These are phyloP conservation scores for Claviceps sorghi DNA, from an alignment of 2,329 filamentous ascomycete species.

Conservation along the genomic window DNA sequence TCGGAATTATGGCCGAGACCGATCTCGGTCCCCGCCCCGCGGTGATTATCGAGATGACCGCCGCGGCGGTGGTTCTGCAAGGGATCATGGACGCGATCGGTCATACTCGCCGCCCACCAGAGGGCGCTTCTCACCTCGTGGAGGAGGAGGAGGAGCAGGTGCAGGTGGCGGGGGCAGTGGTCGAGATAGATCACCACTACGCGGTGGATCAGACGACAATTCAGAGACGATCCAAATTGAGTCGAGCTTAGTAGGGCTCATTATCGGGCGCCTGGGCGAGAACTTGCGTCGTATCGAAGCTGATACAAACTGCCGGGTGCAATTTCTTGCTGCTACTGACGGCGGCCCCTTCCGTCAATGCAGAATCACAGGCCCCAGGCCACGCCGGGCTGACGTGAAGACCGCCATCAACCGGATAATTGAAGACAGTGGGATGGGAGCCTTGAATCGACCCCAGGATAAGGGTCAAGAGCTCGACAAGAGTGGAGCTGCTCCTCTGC, in stretches of 20 bases:
- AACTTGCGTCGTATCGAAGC: conserved; percentile 74
- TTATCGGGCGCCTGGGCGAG: conserved; percentile 82
- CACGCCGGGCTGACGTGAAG: conserved; percentile 63
- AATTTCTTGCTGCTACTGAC: conserved; percentile 69
- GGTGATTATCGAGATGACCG: conserved; percentile 69
- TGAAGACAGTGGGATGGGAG: conserved; percentile 51
- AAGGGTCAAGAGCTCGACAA: conserved; percentile 25
- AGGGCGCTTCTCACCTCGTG: conserved; percentile 47
- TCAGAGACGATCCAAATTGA: conserved; percentile 77
- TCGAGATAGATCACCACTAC: conserved; percentile 44
- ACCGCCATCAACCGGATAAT: conserved; percentile 77
- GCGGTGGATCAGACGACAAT: conserved; percentile 44
- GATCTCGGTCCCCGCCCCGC: conserved; percentile 62
- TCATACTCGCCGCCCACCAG: conserved; percentile 55
- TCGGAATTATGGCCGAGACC: conserved; percentile 46
- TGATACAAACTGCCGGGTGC: conserved; percentile 70
- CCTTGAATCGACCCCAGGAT: conserved; percentile 29
- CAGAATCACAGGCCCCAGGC: conserved; percentile 63
- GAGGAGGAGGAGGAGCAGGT: conserved; percentile 18
- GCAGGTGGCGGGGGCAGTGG: conserved; percentile 27
- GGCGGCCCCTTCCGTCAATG: conserved; percentile 65
- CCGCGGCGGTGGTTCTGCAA: conserved; percentile 43
- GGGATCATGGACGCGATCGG: conserved; percentile 44
- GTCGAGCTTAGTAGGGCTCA: conserved; percentile 72
- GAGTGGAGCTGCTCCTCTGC: conserved; percentile 34